A percentile compares a stretch with the other conserved stretches of the same genome.
Conservation (phyloP, 768 basidiomycete genomes). For the Pholiota conissans region DNA sequence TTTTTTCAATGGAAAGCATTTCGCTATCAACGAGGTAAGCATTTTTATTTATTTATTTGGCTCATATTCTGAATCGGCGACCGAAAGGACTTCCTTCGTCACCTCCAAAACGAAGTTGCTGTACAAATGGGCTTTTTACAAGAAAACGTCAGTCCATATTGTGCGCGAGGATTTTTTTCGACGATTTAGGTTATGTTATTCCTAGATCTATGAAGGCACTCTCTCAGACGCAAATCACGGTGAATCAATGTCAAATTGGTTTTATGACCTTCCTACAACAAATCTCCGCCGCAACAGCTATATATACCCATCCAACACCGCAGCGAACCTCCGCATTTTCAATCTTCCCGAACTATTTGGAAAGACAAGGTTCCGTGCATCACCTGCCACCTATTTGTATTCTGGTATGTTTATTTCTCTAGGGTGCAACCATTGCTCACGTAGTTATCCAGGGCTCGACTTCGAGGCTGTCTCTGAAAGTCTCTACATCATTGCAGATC, state of each 20-base stretch:
- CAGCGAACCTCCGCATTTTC: conserved; percentile 49
- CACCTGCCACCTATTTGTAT: conserved; percentile 56
- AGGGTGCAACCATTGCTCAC: background rate
- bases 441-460: conserved; percentile 21
- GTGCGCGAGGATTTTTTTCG: background rate
- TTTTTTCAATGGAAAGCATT: conserved; percentile 89
- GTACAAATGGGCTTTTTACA: conserved; percentile 40
- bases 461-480: conserved; percentile 41
- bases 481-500: conserved; percentile 72
- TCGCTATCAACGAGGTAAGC: conserved; percentile 66
- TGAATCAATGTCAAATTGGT: conserved; percentile 64
- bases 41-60: background rate
- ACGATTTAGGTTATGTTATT: background rate
- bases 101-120: conserved; percentile 29
- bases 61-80: background rate
- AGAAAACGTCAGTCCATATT: conserved; percentile 53
- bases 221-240: conserved; percentile 53
- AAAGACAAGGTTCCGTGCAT: conserved; percentile 41
- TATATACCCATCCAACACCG: conserved; percentile 56
- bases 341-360: conserved; percentile 57
- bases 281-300: conserved; percentile 70
- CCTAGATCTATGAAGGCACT: conserved; percentile 56
- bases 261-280: conserved; percentile 86
- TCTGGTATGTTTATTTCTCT: conserved; percentile 45
- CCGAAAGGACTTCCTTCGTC: conserved; percentile 61